Evolutionary conservation across 805 yeast genomes (phyloP), one percentile per base, ranked within the genome.

Genomic region (Metschnikowia koreensis): DNA sequence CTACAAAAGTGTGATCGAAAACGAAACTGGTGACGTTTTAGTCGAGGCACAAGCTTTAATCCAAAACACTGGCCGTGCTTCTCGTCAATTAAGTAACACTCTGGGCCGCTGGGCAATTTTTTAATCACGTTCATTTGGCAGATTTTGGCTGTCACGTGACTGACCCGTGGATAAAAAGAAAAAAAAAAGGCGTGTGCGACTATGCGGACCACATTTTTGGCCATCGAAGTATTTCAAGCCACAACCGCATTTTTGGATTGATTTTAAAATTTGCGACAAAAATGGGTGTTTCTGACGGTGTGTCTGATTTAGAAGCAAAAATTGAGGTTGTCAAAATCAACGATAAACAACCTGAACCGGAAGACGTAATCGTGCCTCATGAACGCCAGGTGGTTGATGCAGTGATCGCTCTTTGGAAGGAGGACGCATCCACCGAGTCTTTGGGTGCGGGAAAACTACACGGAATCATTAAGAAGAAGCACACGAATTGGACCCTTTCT

Each of bases 371-470:
- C 4, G 69, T 70, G n/a, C 90, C 90, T 3, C 78, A 77, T 48
- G 82, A 79, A 46, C 70, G 86, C 41, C 82, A 83, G 64, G 71
- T 85, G 10, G 80, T 84, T 33, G 82, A 81, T 48, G 79, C 77
- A 36, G 82, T 86, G n/a, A 77, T 85, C 40, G 70, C 74, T 6
- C 65, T 86, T 9, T 87, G 94, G 93, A 82, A 81, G 56, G 75
- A 76, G 47, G 89, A 86, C 58, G 84, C 89, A 1, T 67, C 75
- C 1, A 77, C 83, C 27, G 91, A 86, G 61, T 69, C 78, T 10
- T 63, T 84, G 17, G 84, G 87, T 1, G 67, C 79, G 9, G 71
- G 75, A 11, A 81, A 83, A 57, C 70, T 88, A 17, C 82, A 77
- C 50, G 73, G 70, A 0, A 58, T 76, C 11, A 70, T 89, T 41